Evolutionary conservation across 495 filamentous ascomycete genomes (phyloP).

Genomic region (Lasiosphaeria hispida): DNA sequence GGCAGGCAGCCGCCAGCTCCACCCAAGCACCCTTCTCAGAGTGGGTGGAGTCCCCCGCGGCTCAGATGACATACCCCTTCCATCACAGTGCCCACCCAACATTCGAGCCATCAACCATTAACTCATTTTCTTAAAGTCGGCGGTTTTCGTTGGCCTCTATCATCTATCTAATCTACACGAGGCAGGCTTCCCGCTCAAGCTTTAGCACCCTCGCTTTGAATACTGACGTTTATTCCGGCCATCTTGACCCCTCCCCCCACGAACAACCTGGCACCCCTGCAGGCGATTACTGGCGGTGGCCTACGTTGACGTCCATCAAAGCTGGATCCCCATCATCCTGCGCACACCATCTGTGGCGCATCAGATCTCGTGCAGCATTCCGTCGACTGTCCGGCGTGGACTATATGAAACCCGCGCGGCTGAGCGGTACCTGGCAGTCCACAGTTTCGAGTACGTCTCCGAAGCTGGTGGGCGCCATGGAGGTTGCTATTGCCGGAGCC

Average conservation of each 20-base stretch:
- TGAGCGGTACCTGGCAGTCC: slow-evolving; percentile 31
- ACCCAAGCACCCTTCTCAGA: not conserved
- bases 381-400: not conserved
- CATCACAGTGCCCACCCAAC: not conserved
- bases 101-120: not conserved
- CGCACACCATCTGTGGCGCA: not conserved
- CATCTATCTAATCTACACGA: too few relatives aligned
- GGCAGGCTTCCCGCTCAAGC: too few relatives aligned
- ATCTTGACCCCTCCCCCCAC: too few relatives aligned
- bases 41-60: slow-evolving; percentile 4
- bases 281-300: too few relatives aligned
- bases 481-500: slow-evolving; percentile 39
- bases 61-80: slow-evolving; percentile 10
- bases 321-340: too few relatives aligned
- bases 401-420: slow-evolving; percentile 22
- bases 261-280: too few relatives aligned
- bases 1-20: not conserved
- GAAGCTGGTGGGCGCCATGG: slow-evolving; percentile 37
- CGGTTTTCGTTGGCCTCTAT: too few relatives aligned
- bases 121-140: not conserved
- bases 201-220: too few relatives aligned
- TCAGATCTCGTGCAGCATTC: not conserved
- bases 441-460: slow-evolving; percentile 28
- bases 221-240: too few relatives aligned
- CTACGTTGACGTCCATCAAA: too few relatives aligned